These are phyloP conservation scores for Melastoma malabathricum DNA, from an alignment of 345 rosid species.

Conservation along the genomic window DNA sequence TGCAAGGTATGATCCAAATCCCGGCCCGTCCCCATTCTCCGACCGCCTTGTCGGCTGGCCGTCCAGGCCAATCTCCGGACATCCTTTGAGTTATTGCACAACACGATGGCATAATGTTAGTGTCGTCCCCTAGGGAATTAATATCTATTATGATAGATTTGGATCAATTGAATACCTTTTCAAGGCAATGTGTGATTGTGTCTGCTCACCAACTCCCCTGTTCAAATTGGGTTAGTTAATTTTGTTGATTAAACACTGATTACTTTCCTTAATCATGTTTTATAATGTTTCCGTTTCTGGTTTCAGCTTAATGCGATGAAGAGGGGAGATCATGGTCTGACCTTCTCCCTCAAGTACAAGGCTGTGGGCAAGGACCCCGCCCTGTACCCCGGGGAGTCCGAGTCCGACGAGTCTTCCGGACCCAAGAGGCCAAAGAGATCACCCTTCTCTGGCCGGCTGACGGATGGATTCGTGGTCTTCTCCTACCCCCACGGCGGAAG, in stretches of 20 bases:
- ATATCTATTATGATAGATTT: neutral
- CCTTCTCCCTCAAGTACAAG: conserved; percentile 44
- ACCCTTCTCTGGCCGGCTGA: conserved; percentile 38
- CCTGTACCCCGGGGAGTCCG: conserved; percentile 28
- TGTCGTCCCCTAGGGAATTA: too few species aligned
- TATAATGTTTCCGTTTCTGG: neutral
- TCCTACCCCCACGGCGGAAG: conserved; percentile 17
- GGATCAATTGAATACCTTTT: too few species aligned
- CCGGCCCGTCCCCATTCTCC: neutral
- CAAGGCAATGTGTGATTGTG: too few species aligned
- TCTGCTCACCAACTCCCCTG: too few species aligned
- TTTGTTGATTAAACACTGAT: neutral
- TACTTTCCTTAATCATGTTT: neutral
- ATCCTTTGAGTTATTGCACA: too few species aligned
- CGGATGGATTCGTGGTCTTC: conserved; percentile 44
- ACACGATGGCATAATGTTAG: too few species aligned
- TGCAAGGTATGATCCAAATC: conserved; percentile 41
- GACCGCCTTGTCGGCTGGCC: too few species aligned
- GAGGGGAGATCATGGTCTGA: conserved; percentile 47
- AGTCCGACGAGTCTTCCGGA: conserved; percentile 65
- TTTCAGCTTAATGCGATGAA: conserved; percentile 64
- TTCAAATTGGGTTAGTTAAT: neutral
- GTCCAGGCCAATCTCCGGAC: too few species aligned
- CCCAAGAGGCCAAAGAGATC: conserved; percentile 61
- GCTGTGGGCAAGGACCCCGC: conserved; percentile 19